phyloP scores from a whole-genome alignment of 1,139 yeast species.

The Candida glucosophila region DNA sequence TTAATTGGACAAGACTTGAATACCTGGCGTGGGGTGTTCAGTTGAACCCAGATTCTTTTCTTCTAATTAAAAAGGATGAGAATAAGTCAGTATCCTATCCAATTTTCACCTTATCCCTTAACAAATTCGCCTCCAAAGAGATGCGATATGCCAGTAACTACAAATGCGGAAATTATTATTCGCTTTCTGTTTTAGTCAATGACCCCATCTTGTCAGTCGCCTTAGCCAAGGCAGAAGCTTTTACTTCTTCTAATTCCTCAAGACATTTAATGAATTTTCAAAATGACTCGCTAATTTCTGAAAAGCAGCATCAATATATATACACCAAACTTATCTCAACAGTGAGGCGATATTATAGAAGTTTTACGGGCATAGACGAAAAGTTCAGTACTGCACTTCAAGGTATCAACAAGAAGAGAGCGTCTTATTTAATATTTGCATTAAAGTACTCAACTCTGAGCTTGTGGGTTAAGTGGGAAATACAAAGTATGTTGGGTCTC shows the following conservation, averaged over 20 bases:
- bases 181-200: conserved; percentile 5
- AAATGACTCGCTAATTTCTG: conserved; percentile 5
- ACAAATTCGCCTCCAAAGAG: conserved; percentile 9
- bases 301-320: conserved; percentile 12
- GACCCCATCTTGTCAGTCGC: conserved; percentile 11
- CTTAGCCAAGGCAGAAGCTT: conserved; percentile 12
- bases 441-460: conserved; percentile 17
- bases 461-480: conserved; percentile 23
- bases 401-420: conserved; percentile 23
- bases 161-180: conserved; percentile 9
- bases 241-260: conserved; percentile 1
- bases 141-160: conserved; percentile 10
- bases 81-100: conserved; percentile 1
- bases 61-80: conserved; percentile 9
- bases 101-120: conserved; percentile 11
- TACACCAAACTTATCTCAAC: conserved; percentile 8
- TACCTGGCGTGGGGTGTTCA: conserved; percentile 26
- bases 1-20: conserved; percentile 23
- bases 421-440: conserved; percentile 41
- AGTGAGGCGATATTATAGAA: conserved; percentile 11
- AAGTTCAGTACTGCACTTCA: conserved; percentile 13
- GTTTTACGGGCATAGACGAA: conserved; percentile 8
- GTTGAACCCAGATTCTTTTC: conserved; percentile 8
- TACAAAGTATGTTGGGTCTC: conserved; percentile 19
- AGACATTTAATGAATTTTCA: conserved; percentile 1